These are phyloP conservation scores for Haberlea rhodopensis DNA, from an alignment of 257 asterid species.

Conservation along the genomic window DNA sequence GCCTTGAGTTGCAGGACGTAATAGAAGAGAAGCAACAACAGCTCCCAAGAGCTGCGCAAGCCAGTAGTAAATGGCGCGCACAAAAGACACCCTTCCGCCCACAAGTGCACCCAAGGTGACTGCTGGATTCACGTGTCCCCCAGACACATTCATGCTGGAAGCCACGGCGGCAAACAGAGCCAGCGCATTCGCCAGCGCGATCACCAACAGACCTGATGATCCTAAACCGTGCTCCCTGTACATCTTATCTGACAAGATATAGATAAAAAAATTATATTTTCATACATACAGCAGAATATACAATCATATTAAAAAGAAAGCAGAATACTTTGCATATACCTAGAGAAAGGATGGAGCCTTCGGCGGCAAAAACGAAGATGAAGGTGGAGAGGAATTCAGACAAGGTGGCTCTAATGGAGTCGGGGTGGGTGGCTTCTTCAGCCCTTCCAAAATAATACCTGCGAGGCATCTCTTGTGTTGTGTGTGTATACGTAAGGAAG, in stretches of 20 bases:
- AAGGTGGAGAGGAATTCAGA: too few species aligned
- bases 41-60: conserved; percentile 87
- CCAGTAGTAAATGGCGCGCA: conserved; percentile 85
- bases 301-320: background rate
- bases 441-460: conserved; percentile 74
- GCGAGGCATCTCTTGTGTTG: conserved; percentile 70
- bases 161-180: conserved; percentile 70
- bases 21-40: conserved; percentile 60
- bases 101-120: conserved; percentile 91
- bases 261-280: background rate
- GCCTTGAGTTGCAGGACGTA: too few species aligned
- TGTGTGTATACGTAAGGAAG: too few species aligned
- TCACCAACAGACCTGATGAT: conserved; percentile 53
- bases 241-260: conserved; percentile 46
- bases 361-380: too few species aligned
- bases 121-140: too few species aligned
- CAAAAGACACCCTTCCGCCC: conserved; percentile 69
- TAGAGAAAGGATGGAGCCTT: conserved; percentile 84
- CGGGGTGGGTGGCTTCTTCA: too few species aligned
- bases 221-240: conserved; percentile 46
- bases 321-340: conserved; percentile 28
- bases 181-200: conserved; percentile 73
- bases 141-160: too few species aligned
- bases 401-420: too few species aligned
- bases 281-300: too few species aligned